Evolutionary conservation across 164 flowering plant species (phyloP), one percentile per base, ranked within the genome.

Genomic region (Umbellularia californica): DNA sequence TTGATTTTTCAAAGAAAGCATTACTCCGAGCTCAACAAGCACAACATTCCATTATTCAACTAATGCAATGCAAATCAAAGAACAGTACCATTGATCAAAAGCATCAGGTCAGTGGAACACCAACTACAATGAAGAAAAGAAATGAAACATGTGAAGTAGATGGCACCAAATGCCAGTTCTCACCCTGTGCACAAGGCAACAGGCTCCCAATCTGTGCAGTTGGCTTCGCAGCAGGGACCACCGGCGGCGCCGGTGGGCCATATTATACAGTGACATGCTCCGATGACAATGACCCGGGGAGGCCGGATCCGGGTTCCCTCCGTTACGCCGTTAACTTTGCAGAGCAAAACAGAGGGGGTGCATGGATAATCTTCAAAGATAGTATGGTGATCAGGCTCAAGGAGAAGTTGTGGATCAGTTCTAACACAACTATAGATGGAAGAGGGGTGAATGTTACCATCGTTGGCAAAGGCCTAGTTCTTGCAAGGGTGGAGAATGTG

Each of bases 121-220:
- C 65, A 30, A 7, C 4, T 74, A 20, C 30, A 23, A 6, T 50
- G 1, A 50, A 30, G 25, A 17, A 50, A 5, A 25, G 5, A 17
- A n/a, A 25, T 2, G 35, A 10, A 1, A 33, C 1, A 15, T 77
- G 79, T 68, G 11, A 12, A 0, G 75, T 71, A 5, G 83, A 81
- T 76, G 83, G 83, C 15, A 78, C 81, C 73, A 78, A 76, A 64
- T 81, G 83, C 71, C 83, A 81, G 50, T 81, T 70, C 68, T 75
- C 74, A 33, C 27, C 30, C 27, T 78, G 81, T 71, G 81, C 77
- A 27, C 65, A 70, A 20, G 83, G 81, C 73, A 81, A 78, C 47
- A 70, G 52, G 23, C 81, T 81, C 51, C 75, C 74, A 11, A 2
- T 23, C 1, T 81, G 81, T 19, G 75, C 79, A 33, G 22, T 79